Evolutionary conservation across 2,329 filamentous ascomycete species (phyloP).

Genomic region (Ceratocystis smalleyi): DNA sequence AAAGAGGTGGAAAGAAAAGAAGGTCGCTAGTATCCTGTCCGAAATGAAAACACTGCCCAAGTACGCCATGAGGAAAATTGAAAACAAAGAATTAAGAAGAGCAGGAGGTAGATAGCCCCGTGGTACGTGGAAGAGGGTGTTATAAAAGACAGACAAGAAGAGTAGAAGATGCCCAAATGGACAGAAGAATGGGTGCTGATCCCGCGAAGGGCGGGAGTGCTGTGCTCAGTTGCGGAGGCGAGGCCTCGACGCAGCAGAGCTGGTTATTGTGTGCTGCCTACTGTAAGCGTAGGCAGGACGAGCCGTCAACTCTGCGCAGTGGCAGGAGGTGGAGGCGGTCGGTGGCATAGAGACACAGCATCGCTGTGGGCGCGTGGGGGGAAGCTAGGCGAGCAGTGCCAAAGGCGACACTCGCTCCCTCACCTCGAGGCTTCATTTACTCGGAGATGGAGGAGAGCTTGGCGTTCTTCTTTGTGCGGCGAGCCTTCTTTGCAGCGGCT

Average conservation of each 20-base stretch:
- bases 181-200: not conserved
- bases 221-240: not conserved
- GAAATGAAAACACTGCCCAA: constrained; percentile 6
- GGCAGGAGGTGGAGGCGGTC: not conserved
- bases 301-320: not conserved
- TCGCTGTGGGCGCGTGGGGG: not conserved
- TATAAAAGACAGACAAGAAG: constrained; percentile 9
- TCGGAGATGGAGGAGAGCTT: constrained; percentile 43
- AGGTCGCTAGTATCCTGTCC: not conserved
- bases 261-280: not conserved
- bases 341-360: not conserved
- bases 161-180: not conserved
- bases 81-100: constrained; percentile 4
- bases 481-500: constrained; percentile 27
- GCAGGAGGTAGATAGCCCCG: not conserved
- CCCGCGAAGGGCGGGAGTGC: not conserved
- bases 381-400: not conserved
- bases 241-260: constrained; percentile 2
- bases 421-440: constrained; percentile 18
- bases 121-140: constrained; percentile 1
- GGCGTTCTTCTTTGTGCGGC: constrained; percentile 34
- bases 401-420: not conserved
- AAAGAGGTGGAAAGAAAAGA: not conserved
- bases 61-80: not conserved
- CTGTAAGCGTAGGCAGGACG: not conserved